Percentiles rank a stretch among this genome's conserved stretches.
Evolutionary conservation across 139 green algal species (phyloP).

Genomic region (Trebouxia sp.): DNA sequence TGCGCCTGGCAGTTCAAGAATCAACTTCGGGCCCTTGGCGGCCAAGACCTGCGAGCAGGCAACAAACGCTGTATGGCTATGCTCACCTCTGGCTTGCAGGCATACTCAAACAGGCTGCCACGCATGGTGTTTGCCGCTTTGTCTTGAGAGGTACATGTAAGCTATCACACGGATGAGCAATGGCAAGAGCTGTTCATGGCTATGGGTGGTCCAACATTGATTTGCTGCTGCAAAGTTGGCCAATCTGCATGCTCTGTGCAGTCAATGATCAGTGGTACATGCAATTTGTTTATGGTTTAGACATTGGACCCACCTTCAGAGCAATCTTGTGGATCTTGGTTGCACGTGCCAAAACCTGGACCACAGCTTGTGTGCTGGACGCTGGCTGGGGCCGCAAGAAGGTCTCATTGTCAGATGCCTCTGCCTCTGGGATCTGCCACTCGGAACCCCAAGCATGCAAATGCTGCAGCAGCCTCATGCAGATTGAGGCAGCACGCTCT

Average conservation of each 20-base stretch:
- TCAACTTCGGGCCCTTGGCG: conserved; percentile 48
- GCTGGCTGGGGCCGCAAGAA: conserved; percentile 53
- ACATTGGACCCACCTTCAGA: conserved; percentile 51
- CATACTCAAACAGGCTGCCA: too few relatives aligned
- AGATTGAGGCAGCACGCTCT: conserved; percentile 40
- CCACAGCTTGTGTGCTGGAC: conserved; percentile 67
- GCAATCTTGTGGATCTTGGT: conserved; percentile 73
- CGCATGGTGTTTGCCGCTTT: too few relatives aligned
- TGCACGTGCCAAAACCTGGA: conserved; percentile 81
- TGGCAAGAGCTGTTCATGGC: too few relatives aligned
- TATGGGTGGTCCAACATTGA: too few relatives aligned
- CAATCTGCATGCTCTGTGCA: too few relatives aligned
- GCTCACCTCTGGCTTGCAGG: conserved; percentile 1
- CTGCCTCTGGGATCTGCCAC: conserved; percentile 38
- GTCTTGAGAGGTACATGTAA: too few relatives aligned
- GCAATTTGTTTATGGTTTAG: too few relatives aligned
- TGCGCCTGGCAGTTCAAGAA: conserved; percentile 76
- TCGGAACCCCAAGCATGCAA: conserved; percentile 54
- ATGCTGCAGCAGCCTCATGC: conserved; percentile 63
- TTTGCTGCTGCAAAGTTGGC: too few relatives aligned
- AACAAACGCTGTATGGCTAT: not conserved
- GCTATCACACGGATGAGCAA: too few relatives aligned
- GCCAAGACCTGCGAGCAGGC: conserved; percentile 54
- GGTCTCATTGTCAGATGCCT: not conserved
- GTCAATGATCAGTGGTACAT: too few relatives aligned